Base-by-base conservation (phyloP, 208 protist species). In the Entamoeba dispar region DNA sequence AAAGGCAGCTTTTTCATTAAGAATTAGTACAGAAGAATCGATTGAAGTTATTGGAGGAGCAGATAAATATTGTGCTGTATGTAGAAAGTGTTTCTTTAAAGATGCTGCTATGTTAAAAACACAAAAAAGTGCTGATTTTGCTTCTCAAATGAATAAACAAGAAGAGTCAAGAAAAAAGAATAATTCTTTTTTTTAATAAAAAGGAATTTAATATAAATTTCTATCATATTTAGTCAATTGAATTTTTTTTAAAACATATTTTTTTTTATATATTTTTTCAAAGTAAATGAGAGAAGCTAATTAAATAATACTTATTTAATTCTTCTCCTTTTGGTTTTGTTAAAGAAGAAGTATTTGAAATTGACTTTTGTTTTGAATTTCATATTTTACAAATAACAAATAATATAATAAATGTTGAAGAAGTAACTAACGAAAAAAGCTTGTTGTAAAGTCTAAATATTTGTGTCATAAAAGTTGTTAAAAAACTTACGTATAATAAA, bases 21-120 rank as follows among this genome's bases (percentile, higher is more conserved):
- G 97, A 94, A 96, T 96, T 1, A 96, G 96, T 0, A 57, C 95
- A 8, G 94, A 94, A 31, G 93, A 96, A 61, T 69, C 96, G 91
- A 95, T 96, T 61, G 96, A 97, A 93, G 94, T 98, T 27, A 97
- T 98, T 93, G 98, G 97, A 47, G 97, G 98, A 2, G 94, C 95
- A 0, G 98, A 98, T 55, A 97, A 96, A 94, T 98, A 98, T 95
- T 96, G 97, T 27, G 95, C 97, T 17, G 96, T 97, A 8, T 98
- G 97, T 95, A 95, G 97, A 27, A 52, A 86, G 3, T 93, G 93
- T 50, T 93, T 69, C 31, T 50, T 50, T 2, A 55, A 92, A 49
- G 10, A 91, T 49, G 22, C 3, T 7, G 34, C 22, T 90, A 38
- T 2, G 0, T 38, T 38, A n/a, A n/a, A 10, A 38, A 31, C 69